These are phyloP conservation scores for Firmiana major DNA, from an alignment of 345 rosid species.

Conservation along the genomic window DNA sequence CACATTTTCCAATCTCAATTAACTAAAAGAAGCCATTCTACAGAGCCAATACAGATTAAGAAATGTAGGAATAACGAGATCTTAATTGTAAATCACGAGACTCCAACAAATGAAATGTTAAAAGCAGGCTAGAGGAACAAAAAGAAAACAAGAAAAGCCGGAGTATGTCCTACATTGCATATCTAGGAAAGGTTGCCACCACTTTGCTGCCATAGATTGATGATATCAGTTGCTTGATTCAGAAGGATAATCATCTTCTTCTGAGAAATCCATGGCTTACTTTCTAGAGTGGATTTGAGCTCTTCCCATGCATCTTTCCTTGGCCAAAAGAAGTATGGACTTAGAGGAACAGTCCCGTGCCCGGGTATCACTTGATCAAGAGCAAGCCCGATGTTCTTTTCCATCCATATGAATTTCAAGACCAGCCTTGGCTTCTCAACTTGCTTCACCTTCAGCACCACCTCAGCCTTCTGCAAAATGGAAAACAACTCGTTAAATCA, in stretches of 20 bases:
- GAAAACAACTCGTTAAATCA: background rate
- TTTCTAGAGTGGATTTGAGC: slow-evolving; percentile 67
- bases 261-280: slow-evolving; percentile 79
- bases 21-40: background rate
- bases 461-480: slow-evolving; percentile 34
- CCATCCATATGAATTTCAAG: slow-evolving; percentile 84
- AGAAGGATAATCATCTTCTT: slow-evolving; percentile 79
- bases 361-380: slow-evolving; percentile 73
- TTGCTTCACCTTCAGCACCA: slow-evolving; percentile 42
- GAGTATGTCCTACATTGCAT: background rate
- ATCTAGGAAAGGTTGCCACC: slow-evolving; percentile 54
- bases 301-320: slow-evolving; percentile 91
- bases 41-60: background rate
- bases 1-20: background rate
- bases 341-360: slow-evolving; percentile 65
- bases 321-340: slow-evolving; percentile 81
- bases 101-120: background rate
- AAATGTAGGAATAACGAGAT: background rate
- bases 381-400: slow-evolving; percentile 75
- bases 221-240: slow-evolving; percentile 81
- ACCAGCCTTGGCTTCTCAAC: slow-evolving; percentile 59
- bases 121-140: background rate
- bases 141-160: background rate
- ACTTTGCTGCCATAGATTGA: slow-evolving; percentile 88
- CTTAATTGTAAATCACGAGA: background rate